Conservation (phyloP, 495 filamentous ascomycete genomes). For the Poronia punctata region DNA sequence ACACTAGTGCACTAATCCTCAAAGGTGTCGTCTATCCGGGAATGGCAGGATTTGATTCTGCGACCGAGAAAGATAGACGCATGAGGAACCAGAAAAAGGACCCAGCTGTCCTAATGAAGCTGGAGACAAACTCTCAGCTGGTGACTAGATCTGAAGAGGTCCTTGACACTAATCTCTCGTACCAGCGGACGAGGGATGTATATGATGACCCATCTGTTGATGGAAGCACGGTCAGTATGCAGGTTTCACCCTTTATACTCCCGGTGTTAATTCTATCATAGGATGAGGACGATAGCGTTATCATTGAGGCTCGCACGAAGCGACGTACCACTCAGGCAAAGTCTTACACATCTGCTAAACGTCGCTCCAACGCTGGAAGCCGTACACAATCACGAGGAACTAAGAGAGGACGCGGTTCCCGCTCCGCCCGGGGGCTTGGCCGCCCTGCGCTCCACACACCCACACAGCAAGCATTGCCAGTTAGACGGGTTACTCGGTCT, state of each 20-base stretch:
- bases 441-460: not conserved
- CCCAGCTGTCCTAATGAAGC: constrained; percentile 56
- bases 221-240: constrained; percentile 38
- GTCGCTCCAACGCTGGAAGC: constrained; percentile 2
- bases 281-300: constrained; percentile 12
- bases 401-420: constrained; percentile 5
- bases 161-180: constrained; percentile 49
- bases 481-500: constrained; percentile 11
- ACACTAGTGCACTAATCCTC: constrained; percentile 42
- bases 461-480: not conserved
- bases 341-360: constrained; percentile 4
- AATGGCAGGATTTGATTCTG: constrained; percentile 85
- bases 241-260: not conserved
- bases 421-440: constrained; percentile 2
- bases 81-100: constrained; percentile 87
- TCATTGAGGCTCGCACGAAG: constrained; percentile 5
- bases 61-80: constrained; percentile 65
- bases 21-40: constrained; percentile 77
- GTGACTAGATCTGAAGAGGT: constrained; percentile 69
- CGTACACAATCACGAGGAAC: constrained; percentile 1
- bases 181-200: constrained; percentile 47
- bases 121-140: constrained; percentile 58
- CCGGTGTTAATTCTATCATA: constrained; percentile 9
- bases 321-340: constrained; percentile 5
- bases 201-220: constrained; percentile 43